phyloP scores from a whole-genome alignment of 805 yeast genomes.

The Kazachstania psychrophila region DNA sequence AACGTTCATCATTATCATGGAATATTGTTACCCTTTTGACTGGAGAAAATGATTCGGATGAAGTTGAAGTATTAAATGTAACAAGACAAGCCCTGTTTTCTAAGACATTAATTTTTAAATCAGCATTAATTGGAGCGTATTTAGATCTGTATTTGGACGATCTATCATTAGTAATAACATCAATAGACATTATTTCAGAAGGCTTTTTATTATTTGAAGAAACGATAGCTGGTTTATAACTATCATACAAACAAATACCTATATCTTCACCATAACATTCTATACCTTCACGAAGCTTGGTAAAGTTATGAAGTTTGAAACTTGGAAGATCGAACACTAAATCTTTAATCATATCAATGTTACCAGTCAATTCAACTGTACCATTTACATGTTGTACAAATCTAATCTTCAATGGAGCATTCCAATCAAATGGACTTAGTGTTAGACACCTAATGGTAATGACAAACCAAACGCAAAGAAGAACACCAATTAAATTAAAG shows the following conservation, averaged over 20 bases:
- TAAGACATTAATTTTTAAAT: constrained; percentile 46
- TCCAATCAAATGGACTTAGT: constrained; percentile 1
- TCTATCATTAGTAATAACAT: constrained; percentile 43
- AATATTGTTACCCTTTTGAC: constrained; percentile 53
- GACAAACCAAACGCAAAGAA: constrained; percentile 33
- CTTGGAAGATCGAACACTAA: constrained; percentile 58
- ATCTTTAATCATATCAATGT: constrained; percentile 26
- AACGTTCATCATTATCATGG: constrained; percentile 26
- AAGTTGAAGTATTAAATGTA: constrained; percentile 42
- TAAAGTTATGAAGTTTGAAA: constrained; percentile 31
- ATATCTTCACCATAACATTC: constrained; percentile 41
- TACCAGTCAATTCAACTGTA: constrained; percentile 9
- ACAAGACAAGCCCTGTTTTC: constrained; percentile 59
- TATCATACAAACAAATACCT: constrained; percentile 45
- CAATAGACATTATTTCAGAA: constrained; percentile 38
- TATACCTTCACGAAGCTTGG: constrained; percentile 10
- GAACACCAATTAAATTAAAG: constrained; percentile 39
- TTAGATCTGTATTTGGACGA: constrained; percentile 36
- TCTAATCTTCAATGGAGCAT: constrained; percentile 4
- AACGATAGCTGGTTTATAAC: constrained; percentile 40
- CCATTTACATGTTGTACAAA: constrained; percentile 38
- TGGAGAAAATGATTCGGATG: constrained; percentile 38
- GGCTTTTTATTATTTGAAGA: constrained; percentile 31
- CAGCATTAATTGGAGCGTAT: constrained; percentile 60
- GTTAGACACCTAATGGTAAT: constrained; percentile 24